Base-by-base conservation (phyloP, 2,329 filamentous ascomycete species). In the Fusarium vanettenii region DNA sequence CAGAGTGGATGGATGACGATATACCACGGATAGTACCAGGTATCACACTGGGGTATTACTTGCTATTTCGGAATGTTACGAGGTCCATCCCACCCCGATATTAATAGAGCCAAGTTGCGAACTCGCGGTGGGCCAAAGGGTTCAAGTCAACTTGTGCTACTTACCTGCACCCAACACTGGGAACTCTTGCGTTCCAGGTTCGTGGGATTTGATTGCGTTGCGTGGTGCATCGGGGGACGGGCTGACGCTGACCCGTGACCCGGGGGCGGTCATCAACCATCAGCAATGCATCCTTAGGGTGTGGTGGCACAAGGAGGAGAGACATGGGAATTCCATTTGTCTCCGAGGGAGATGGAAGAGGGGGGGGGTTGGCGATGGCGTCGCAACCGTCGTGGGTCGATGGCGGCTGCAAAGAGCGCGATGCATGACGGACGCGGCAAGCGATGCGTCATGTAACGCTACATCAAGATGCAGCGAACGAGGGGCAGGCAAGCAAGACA, bases 161-260 rank as follows among this genome's bases (percentile, higher is more conserved):
- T 16, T 18, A 20, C 63, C 63, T 62, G 13, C 22, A 29, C 22
- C 25, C 56, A 69, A 8, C 11, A 13, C 41, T 72, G 57, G 43
- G 22, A 25, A 52, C 64, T 72, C 71, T 74, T 72, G 69, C 63
- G 72, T 72, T 75, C 72, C 72, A 74, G 72, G 72, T 75, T 61
- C 69, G 72, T 74, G 72, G 72, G 69, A 74, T 52, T 50, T 50
- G 45, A 50, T 74, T 66, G 60, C 16, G 35, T 27, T 39, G 61
- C 25, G 45, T 50, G 55, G 71, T 69, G 60, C 72, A 72, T 72
- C 64, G 33, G 60, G 52, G 48, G 43, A 52, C 62, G 27, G 48
- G 27, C 48, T 52, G 48, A 52, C 48, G 18, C 48, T 52, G 48
- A 52, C 27, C 48, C 48, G 48, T 66, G 61, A 57, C 55, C 20